Conservation (phyloP, 495 filamentous ascomycete genomes). For the Bathelium albidoporum region DNA sequence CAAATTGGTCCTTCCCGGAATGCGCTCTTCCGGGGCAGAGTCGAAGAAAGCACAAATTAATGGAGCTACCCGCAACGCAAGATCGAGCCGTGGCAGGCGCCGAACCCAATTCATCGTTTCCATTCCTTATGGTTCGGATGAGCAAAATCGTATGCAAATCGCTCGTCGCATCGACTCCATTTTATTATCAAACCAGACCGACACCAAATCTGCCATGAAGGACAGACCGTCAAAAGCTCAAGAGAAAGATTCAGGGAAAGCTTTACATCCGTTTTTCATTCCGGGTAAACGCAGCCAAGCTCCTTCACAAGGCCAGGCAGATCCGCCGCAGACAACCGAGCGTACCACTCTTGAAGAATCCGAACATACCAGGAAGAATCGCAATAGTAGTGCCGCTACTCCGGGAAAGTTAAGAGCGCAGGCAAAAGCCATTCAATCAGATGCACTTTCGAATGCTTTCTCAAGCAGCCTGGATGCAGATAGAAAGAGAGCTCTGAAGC, state of each 20-base stretch:
- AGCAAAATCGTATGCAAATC: background rate
- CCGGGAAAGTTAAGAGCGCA: conserved; percentile 31
- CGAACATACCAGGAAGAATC: conserved; percentile 4
- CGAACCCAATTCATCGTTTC: background rate
- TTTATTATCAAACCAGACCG: background rate
- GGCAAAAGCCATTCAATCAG: conserved; percentile 8
- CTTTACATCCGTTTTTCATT: conserved; percentile 75
- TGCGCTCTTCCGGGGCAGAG: background rate
- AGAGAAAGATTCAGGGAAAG: conserved; percentile 38
- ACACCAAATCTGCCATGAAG: no score
- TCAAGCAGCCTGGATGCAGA: background rate
- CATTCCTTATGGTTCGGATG: background rate
- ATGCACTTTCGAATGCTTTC: background rate
- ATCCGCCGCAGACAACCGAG: background rate
- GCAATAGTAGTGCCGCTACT: conserved; percentile 24
- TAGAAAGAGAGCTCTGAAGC: conserved; percentile 8
- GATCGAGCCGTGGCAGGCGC: background rate
- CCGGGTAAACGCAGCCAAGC: conserved; percentile 28
- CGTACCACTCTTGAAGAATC: background rate
- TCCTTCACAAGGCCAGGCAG: background rate
- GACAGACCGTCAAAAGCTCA: background rate
- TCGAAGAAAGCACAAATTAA: background rate
- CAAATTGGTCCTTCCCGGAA: background rate
- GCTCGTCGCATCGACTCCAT: background rate
- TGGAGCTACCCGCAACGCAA: background rate